These are phyloP conservation scores for Hypoxylon crocopeplum DNA, from an alignment of 495 filamentous ascomycete species.

Conservation along the genomic window DNA sequence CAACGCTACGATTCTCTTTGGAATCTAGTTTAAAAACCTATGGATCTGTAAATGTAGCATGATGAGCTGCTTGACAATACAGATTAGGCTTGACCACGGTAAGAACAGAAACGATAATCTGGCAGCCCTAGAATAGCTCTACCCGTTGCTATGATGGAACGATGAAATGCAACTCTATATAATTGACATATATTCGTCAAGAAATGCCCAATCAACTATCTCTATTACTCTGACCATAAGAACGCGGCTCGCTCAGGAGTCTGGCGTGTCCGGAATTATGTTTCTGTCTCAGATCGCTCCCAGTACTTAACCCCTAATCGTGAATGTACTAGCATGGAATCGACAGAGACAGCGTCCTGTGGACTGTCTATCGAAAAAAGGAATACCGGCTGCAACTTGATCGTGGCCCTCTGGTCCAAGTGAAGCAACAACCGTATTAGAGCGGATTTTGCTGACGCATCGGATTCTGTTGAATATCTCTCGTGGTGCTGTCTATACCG, in stretches of 20 bases:
- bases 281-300: background rate
- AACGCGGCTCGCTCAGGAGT: background rate
- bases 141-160: background rate
- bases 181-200: background rate
- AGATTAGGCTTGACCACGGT: background rate
- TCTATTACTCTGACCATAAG: background rate
- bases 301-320: background rate
- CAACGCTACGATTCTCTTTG: no score
- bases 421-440: no score
- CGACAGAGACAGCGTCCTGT: background rate
- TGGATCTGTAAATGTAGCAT: no score
- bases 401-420: no score
- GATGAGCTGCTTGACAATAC: no score
- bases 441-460: no score
- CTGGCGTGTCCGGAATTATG: background rate
- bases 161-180: background rate
- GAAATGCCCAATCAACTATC: background rate
- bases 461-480: no score
- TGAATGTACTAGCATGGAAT: background rate
- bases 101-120: background rate
- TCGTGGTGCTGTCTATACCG: no score
- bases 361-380: background rate
- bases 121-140: background rate
- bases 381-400: no score
- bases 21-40: no score